phyloP scores from a whole-genome alignment of 768 basidiomycete species.

The Lactarius evosmus region DNA sequence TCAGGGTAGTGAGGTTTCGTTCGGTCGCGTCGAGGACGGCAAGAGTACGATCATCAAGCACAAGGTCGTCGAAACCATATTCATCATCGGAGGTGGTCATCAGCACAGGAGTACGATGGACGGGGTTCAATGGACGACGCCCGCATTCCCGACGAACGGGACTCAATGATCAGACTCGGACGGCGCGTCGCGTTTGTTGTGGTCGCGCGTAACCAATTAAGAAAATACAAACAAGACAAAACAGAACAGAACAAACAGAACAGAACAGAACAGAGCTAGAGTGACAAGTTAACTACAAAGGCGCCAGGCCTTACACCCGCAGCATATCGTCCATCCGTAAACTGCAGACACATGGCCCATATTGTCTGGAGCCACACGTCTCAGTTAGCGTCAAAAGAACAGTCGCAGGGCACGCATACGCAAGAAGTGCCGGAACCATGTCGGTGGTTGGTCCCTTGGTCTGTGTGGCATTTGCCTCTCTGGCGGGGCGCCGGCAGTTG shows the following conservation, averaged over 20 bases:
- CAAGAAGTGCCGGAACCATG: slow-evolving; percentile 19
- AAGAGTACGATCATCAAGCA: slow-evolving; percentile 25
- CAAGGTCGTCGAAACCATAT: slow-evolving; percentile 28
- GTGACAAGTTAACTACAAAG: slow-evolving; percentile 16
- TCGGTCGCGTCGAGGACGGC: slow-evolving; percentile 28
- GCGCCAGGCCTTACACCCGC: slow-evolving; percentile 8
- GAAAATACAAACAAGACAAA: not conserved
- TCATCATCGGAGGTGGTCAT: slow-evolving; percentile 27
- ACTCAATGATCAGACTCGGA: not conserved
- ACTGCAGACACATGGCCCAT: slow-evolving; percentile 1
- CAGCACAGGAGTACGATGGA: too few relatives aligned
- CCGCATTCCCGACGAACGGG: not conserved
- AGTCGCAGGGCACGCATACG: slow-evolving; percentile 14
- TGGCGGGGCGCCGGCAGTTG: slow-evolving; percentile 5
- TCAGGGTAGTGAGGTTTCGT: slow-evolving; percentile 8
- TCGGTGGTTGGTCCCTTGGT: slow-evolving; percentile 10
- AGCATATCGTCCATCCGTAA: slow-evolving; percentile 15
- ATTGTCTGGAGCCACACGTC: slow-evolving; percentile 1
- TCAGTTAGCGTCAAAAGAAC: slow-evolving; percentile 6
- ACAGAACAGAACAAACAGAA: not conserved
- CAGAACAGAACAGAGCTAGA: not conserved
- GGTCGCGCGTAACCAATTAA: not conserved
- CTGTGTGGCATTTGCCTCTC: slow-evolving; percentile 3
- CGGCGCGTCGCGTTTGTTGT: not conserved
- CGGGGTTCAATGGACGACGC: too few relatives aligned